phyloP scores from a whole-genome alignment of 768 basidiomycete species.

The Tricholoma terreum region DNA sequence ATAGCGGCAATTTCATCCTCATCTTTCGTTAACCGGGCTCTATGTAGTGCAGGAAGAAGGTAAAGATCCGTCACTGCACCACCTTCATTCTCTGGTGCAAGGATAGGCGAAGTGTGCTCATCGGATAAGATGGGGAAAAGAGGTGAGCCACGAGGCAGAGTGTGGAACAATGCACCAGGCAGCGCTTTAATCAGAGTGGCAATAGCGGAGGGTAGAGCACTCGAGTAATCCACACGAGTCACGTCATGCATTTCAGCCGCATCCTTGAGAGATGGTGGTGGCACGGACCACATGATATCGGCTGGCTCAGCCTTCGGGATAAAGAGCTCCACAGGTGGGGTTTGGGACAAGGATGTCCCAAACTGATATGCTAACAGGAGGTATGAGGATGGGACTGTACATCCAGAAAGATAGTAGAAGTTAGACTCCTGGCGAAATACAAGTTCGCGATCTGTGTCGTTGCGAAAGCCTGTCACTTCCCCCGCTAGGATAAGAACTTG shows the following conservation, averaged over 20 bases:
- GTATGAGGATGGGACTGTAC: constrained; percentile 67
- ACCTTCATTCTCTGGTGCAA: constrained; percentile 30
- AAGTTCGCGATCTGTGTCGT: constrained; percentile 86
- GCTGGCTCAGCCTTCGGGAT: constrained; percentile 72
- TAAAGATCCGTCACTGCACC: constrained; percentile 52
- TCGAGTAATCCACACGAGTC: constrained; percentile 52
- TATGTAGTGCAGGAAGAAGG: constrained; percentile 77
- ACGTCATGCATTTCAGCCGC: constrained; percentile 52
- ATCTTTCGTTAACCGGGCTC: constrained; percentile 77
- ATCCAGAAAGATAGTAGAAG: constrained; percentile 86
- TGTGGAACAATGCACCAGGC: constrained; percentile 62
- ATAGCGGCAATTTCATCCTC: constrained; percentile 71
- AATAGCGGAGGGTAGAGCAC: constrained; percentile 45
- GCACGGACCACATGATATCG: constrained; percentile 86
- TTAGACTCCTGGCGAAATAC: constrained; percentile 73
- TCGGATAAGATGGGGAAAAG: constrained; percentile 51
- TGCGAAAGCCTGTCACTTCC: constrained; percentile 57
- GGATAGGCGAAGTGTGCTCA: constrained; percentile 37
- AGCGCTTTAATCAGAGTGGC: constrained; percentile 43
- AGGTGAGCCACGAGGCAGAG: constrained; percentile 49
- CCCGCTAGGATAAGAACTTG: constrained; percentile 71
- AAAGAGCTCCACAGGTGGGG: constrained; percentile 59
- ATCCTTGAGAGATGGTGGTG: constrained; percentile 66
- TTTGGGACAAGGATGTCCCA: constrained; percentile 40
- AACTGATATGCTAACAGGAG: constrained; percentile 59